A percentile compares a stretch with the other conserved stretches of the same genome.
These are phyloP conservation scores for Halophytophthora batemanensis DNA, from an alignment of 352 stramenopile species.

Conservation along the genomic window DNA sequence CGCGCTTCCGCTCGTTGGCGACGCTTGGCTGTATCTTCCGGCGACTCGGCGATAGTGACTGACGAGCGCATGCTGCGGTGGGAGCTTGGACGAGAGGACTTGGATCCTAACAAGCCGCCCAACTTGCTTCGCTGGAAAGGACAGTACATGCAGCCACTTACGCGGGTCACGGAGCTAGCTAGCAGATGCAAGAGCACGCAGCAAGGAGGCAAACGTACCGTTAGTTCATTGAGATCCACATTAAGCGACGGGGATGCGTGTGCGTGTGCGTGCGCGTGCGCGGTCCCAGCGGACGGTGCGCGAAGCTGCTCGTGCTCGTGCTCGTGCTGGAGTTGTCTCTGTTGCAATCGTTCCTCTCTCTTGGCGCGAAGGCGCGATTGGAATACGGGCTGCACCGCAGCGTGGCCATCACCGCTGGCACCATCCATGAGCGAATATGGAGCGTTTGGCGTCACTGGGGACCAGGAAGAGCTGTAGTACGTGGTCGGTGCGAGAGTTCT, in stretches of 20 bases:
- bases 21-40: constrained; percentile 28
- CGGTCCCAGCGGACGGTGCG: not conserved
- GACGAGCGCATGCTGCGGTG: constrained; percentile 3
- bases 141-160: not conserved
- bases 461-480: too few species aligned
- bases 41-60: constrained; percentile 5
- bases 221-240: constrained; percentile 1
- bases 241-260: constrained; percentile 2
- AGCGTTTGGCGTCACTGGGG: too few species aligned
- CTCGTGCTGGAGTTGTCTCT: constrained; percentile 17
- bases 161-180: too few species aligned
- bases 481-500: too few species aligned
- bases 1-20: constrained; percentile 53
- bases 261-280: constrained; percentile 2
- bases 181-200: too few species aligned
- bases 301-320: constrained; percentile 8
- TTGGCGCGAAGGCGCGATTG: constrained; percentile 63
- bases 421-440: not conserved
- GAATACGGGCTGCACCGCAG: constrained; percentile 14
- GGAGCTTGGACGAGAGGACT: constrained; percentile 1
- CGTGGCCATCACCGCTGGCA: constrained; percentile 1
- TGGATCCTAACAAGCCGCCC: not conserved
- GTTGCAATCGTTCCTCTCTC: constrained; percentile 41
- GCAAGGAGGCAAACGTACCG: constrained; percentile 1
- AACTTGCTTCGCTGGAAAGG: constrained; percentile 1